Evolutionary conservation across 495 filamentous ascomycete genomes (phyloP).

Genomic region (Niebla homalea): DNA sequence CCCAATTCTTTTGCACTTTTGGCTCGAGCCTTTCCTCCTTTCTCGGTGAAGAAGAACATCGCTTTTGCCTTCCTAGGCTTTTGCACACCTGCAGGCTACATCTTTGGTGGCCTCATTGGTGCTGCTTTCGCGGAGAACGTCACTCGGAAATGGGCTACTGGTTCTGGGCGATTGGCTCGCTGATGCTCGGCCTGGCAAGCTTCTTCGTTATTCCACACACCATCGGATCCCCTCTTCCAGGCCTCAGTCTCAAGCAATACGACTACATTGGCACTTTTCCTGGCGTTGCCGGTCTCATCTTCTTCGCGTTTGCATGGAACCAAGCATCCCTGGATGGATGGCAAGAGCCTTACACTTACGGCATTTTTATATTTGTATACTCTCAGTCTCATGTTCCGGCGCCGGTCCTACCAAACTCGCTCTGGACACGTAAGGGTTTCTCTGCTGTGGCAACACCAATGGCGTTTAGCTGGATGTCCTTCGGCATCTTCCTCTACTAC

Average conservation of each 20-base stretch:
- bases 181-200: slow-evolving; percentile 8
- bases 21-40: slow-evolving; percentile 29
- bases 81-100: slow-evolving; percentile 40
- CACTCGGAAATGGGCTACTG: slow-evolving; percentile 51
- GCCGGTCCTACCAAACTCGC: slow-evolving; percentile 42
- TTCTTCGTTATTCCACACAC: slow-evolving; percentile 35
- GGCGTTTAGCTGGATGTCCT: slow-evolving; percentile 45
- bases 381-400: slow-evolving; percentile 33
- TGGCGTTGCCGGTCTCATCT: slow-evolving; percentile 42
- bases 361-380: slow-evolving; percentile 35
- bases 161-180: slow-evolving; percentile 5
- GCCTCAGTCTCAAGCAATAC: slow-evolving; percentile 21
- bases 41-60: slow-evolving; percentile 39
- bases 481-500: slow-evolving; percentile 50
- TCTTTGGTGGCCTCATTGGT: slow-evolving; percentile 38
- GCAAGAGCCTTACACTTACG: slow-evolving; percentile 37
- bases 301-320: slow-evolving; percentile 51
- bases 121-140: slow-evolving; percentile 35
- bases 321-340: slow-evolving; percentile 48
- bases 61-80: slow-evolving; percentile 49
- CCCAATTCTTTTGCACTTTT: slow-evolving; percentile 38
- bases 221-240: slow-evolving; percentile 16
- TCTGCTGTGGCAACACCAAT: slow-evolving; percentile 42
- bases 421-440: slow-evolving; percentile 32
- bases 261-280: slow-evolving; percentile 37